These are phyloP conservation scores for Neurospora sp. DNA, from an alignment of 495 filamentous ascomycete genomes.

Conservation along the genomic window DNA sequence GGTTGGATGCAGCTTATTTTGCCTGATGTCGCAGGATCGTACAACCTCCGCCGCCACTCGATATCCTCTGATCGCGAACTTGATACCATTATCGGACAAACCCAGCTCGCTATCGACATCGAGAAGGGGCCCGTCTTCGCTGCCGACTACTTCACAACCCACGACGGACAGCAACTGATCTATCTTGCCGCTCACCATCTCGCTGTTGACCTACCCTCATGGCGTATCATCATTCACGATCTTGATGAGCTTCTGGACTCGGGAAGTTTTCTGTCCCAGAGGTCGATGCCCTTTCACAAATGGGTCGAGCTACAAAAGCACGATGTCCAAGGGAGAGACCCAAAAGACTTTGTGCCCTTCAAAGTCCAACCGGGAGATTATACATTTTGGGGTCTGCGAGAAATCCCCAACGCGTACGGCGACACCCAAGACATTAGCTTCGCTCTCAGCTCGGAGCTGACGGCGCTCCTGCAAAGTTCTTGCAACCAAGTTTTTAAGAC, in stretches of 20 bases:
- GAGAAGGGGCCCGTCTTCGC: conserved; percentile 36
- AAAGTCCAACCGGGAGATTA: conserved; percentile 26
- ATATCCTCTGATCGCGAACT: conserved; percentile 29
- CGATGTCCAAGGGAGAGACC: conserved; percentile 17
- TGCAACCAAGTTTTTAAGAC: conserved; percentile 35
- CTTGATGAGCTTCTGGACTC: conserved; percentile 51
- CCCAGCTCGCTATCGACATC: conserved; percentile 32
- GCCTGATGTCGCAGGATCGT: conserved; percentile 28
- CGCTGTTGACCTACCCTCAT: conserved; percentile 61
- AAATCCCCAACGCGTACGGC: conserved; percentile 33
- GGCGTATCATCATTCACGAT: conserved; percentile 57
- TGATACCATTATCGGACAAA: conserved; percentile 24
- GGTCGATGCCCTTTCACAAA: conserved; percentile 49
- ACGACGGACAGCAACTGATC: conserved; percentile 39
- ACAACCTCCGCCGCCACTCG: conserved; percentile 25
- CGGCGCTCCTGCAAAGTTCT: conserved; percentile 29
- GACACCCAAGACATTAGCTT: conserved; percentile 31
- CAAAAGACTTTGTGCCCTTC: conserved; percentile 17
- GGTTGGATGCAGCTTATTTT: conserved; percentile 35
- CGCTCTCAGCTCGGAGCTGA: conserved; percentile 31
- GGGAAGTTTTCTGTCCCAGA: conserved; percentile 27
- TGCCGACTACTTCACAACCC: conserved; percentile 40
- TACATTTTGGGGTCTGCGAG: conserved; percentile 38
- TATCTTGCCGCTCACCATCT: conserved; percentile 59
- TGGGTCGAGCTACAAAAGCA: conserved; percentile 44